These are phyloP conservation scores for Houttuynia cordata DNA, from an alignment of 164 flowering plant genomes.

Conservation along the genomic window DNA sequence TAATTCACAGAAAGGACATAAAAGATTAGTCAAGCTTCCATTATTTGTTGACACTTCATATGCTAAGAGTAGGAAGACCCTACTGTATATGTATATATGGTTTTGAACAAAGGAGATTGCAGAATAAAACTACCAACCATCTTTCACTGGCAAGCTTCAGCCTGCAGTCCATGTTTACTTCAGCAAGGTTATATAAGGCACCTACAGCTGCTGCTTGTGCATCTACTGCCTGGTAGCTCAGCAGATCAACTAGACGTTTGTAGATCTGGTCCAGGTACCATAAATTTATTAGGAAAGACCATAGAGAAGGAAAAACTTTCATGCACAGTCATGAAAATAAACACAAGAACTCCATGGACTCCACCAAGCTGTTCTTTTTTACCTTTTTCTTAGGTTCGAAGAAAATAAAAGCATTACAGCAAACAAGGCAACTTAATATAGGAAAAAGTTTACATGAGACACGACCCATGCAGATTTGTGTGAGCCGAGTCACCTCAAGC, in stretches of 20 bases:
- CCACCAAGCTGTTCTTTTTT: too few species aligned
- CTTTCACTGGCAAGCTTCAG: conserved; percentile 88
- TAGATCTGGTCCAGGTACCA: conserved; percentile 48
- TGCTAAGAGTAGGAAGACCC: too few species aligned
- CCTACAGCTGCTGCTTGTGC: conserved; percentile 98
- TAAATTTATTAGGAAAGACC: neutral
- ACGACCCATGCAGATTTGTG: too few species aligned
- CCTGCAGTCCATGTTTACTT: conserved; percentile 88
- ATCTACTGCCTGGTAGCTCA: conserved; percentile 64
- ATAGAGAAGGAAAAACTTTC: neutral
- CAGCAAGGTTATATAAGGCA: conserved; percentile 88
- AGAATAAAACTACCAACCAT: conserved; percentile 43
- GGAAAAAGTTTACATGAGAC: too few species aligned
- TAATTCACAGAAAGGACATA: conserved; percentile 10
- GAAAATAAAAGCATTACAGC: too few species aligned
- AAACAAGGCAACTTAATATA: too few species aligned
- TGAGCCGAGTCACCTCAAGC: too few species aligned
- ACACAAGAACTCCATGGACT: too few species aligned
- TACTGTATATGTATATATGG: neutral
- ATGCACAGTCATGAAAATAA: neutral
- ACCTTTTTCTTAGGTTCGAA: too few species aligned
- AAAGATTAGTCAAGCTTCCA: neutral
- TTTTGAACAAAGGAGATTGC: neutral
- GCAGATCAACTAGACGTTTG: conserved; percentile 76
- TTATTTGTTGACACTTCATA: neutral